Evolutionary conservation across 163 green algal genomes (phyloP).

Genomic region (Coccomyxa subellipsoidea): DNA sequence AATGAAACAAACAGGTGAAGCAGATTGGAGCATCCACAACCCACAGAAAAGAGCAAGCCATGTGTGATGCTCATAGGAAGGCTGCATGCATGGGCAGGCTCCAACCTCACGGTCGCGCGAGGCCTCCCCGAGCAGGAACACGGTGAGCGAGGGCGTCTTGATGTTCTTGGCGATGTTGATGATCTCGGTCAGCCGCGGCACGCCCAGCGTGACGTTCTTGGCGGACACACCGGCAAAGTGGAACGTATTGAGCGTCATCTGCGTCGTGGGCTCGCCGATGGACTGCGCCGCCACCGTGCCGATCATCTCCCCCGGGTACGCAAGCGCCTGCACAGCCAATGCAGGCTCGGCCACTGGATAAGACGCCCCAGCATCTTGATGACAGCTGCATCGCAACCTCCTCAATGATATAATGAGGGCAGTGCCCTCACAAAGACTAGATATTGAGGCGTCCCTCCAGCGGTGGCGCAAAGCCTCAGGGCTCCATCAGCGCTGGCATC

Average conservation of each 20-base stretch:
- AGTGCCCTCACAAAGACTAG: not conserved
- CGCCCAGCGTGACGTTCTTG: constrained; percentile 99
- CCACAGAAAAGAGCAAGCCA: not conserved
- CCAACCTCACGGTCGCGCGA: constrained; percentile 19
- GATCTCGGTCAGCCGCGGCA: constrained; percentile 97
- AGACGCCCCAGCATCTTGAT: too few relatives aligned
- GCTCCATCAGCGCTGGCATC: too few relatives aligned
- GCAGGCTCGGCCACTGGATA: too few relatives aligned
- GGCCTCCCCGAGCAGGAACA: constrained; percentile 76
- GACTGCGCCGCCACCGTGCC: constrained; percentile 95
- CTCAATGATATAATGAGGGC: not conserved
- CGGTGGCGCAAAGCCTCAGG: too few relatives aligned
- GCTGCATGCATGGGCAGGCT: too few relatives aligned
- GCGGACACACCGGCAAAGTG: constrained; percentile 97
- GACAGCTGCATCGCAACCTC: too few relatives aligned
- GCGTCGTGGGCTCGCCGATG: constrained; percentile 96
- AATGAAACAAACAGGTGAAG: too few relatives aligned
- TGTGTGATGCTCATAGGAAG: too few relatives aligned
- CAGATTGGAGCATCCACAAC: too few relatives aligned
- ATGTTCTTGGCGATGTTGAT: constrained; percentile 99
- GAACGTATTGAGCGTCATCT: constrained; percentile 99
- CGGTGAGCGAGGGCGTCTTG: constrained; percentile 94
- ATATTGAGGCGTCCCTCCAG: too few relatives aligned
- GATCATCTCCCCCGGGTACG: constrained; percentile 88
- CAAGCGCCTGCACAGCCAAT: constrained; percentile 40